Base-by-base conservation (phyloP, 106 monocot species). In the Phalaenopsis aphrodite region DNA sequence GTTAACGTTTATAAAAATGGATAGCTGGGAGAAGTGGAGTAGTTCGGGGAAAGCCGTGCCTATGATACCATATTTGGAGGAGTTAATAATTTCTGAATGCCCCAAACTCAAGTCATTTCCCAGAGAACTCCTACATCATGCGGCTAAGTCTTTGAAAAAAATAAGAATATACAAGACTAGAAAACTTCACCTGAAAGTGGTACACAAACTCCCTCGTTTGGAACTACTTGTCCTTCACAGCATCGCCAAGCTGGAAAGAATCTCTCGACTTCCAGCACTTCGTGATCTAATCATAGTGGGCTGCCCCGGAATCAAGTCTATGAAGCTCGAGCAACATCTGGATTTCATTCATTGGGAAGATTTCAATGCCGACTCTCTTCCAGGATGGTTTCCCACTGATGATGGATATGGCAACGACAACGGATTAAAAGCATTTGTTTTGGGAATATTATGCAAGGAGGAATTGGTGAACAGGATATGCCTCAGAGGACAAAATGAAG, bases 61-160 rank as follows among this genome's bases (percentile, higher is more conserved):
- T n/a, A 3, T 42, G 75, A 75, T 77, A 9, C 77, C 77, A 55
- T 16, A 11, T 55, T 52, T 77, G n/a, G 41, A 55, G 37, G 1
- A 16, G 10, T 36, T 77, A 10, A 1, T 11, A 52, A n/a, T 77
- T 77, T 21, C 3, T 12, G 30, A 14, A 8, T 77, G 77, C 52
- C 77, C 77, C 5, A 55, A 77, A 37, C 52, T 77, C 24, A 77
- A 37, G 41, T 82, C 75, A 75, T 56, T 82, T 82, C 81, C 81
- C 5, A 21, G 76, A 19, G 30, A 39, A 21, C 43, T 82, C 43
- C 57, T 82, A 1, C 9, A 37, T 45, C 64, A 76, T 21, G 61
- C n/a, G 21, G 8, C 75, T 2, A 21, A 16, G 1, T 81, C 48
- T 21, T 41, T 11, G 12, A 19, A 18, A 23, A 30, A 56, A 75